phyloP scores from a whole-genome alignment of 1,284 basidiomycete species.

The Rhodotorula sp. region DNA sequence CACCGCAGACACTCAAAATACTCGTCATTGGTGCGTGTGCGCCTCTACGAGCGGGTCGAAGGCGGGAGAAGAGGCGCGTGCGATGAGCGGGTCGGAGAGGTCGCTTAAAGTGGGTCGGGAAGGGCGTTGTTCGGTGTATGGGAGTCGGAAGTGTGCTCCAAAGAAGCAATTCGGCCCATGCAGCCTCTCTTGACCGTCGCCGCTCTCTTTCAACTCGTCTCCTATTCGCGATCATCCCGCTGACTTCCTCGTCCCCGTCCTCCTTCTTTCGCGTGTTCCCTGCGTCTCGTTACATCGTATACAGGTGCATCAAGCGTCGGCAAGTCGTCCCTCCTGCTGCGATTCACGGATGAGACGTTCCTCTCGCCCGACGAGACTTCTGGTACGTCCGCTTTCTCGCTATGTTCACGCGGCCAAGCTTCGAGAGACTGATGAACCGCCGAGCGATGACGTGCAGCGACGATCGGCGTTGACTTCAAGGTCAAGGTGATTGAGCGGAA shows the following conservation, averaged over 20 bases:
- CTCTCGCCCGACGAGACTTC: conserved; percentile 89
- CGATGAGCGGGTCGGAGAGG: neutral
- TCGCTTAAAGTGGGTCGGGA: neutral
- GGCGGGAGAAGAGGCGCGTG: neutral
- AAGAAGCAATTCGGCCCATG: neutral
- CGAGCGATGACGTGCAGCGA: conserved; percentile 7
- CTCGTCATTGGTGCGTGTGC: conserved; percentile 37
- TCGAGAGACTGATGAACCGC: neutral
- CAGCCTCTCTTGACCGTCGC: neutral
- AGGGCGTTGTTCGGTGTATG: too few species aligned
- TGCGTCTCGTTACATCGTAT: accelerated
- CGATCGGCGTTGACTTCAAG: conserved; percentile 54
- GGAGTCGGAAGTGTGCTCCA: too few species aligned
- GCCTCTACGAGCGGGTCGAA: neutral
- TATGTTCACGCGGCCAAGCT: neutral
- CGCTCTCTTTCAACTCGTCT: neutral
- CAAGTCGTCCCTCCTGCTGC: conserved; percentile 75
- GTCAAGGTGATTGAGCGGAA: conserved; percentile 49
- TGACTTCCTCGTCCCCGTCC: neutral
- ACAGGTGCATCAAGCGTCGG: conserved; percentile 41
- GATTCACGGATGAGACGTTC: conserved; percentile 97
- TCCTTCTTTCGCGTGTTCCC: too few species aligned
- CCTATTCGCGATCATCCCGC: too few species aligned
- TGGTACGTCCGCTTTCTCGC: conserved; percentile 64
- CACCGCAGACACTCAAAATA: conserved; percentile 38